Evolutionary conservation across 2,329 filamentous ascomycete species (phyloP), one percentile per base, ranked within the genome.

Genomic region (Exophiala sp.): DNA sequence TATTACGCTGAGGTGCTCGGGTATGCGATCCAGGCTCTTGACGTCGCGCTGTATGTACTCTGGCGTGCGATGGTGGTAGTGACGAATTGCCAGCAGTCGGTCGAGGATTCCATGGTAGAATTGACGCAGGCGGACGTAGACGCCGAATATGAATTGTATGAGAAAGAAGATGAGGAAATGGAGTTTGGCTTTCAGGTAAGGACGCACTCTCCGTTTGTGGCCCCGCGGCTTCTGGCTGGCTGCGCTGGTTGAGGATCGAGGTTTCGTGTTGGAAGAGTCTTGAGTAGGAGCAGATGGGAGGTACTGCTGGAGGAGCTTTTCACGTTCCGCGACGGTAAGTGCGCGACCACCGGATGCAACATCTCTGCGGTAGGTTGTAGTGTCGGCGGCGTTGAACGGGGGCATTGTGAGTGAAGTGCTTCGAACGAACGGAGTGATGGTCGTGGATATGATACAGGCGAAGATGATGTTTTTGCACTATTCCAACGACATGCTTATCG

Each of bases 31-130:
- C 53, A 99, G 72, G 8, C 80, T 79, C 69, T 84, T 84, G 21
- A 97, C 86, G 73, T 99, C 94, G 65, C 87, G 86, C 66, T 87
- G 85, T 63, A 99, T 96, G 67, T 96, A 84, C 68, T 95, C 89
- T 6, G 94, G 94, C 0, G 92, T 95, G 48, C 89, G 88, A 71
- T 99, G 94, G 74, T 99, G 95, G 75, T 99, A 94, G 70, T 92
- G 91, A 50, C 95, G 78, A 57, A 97, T 81, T 8, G 89, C 88
- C 49, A 90, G 82, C 60, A 92, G 75, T 55, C 88, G 85, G 69
- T 94, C 88, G 62, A 84, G 78, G 46, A 95, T 79, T 7, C 86
- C 82, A 69, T 92, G 87, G 74, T 90, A 94, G 51, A 84, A 83
- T 67, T 90, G 85, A 54, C 91, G 85, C 54, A 89, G 73, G 59